Evolutionary conservation across 2,329 filamentous ascomycete species (phyloP).

Genomic region (Cladorrhinum sp.): DNA sequence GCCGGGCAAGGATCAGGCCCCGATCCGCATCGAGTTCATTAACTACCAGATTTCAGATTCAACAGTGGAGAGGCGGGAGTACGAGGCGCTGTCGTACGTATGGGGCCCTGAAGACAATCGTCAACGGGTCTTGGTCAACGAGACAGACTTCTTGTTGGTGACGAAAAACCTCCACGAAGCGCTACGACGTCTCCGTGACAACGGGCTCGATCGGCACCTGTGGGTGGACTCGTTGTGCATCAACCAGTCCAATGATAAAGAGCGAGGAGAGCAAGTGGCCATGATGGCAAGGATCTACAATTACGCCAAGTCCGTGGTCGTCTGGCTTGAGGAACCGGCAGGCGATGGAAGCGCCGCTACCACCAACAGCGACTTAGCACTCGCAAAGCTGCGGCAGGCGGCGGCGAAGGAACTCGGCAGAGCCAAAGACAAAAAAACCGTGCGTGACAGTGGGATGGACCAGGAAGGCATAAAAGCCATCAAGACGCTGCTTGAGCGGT

Average conservation of each 20-base stretch:
- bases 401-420: no score
- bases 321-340: constrained; percentile 4
- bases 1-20: not conserved
- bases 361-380: not conserved
- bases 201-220: not conserved
- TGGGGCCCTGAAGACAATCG: not conserved
- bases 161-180: not conserved
- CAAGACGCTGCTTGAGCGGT: not conserved
- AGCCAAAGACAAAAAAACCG: no score
- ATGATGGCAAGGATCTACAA: not conserved
- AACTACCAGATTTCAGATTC: not conserved
- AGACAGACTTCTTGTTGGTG: not conserved
- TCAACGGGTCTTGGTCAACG: not conserved
- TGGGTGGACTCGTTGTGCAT: constrained; percentile 9
- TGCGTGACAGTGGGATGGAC: no score
- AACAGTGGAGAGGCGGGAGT: not conserved
- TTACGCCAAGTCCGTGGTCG: not conserved
- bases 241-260: not conserved
- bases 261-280: not conserved
- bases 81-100: constrained; percentile 1
- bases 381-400: not conserved
- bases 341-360: no score
- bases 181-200: not conserved
- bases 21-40: not conserved
- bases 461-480: not conserved